Evolutionary conservation across 202 grass and related monocot genomes (phyloP).

Genomic region (Panicum virgatum): DNA sequence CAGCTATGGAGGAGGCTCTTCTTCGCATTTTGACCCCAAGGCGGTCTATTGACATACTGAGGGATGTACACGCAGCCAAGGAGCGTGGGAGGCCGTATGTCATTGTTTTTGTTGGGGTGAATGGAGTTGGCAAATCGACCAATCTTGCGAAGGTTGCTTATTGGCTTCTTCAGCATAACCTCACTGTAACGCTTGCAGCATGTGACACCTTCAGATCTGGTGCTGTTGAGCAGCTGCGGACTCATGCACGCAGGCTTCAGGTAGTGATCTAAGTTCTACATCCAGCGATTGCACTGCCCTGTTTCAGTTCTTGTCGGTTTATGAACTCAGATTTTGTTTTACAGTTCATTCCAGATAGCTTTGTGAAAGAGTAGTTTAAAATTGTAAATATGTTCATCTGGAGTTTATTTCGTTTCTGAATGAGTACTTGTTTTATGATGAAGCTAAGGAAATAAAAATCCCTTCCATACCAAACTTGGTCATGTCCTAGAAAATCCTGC

Average conservation of each 20-base stretch:
- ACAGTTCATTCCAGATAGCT: not conserved
- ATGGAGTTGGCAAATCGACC: slow-evolving; percentile 95
- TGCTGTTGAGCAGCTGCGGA: slow-evolving; percentile 88
- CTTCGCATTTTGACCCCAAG: slow-evolving; percentile 87
- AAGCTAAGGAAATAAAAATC: not conserved
- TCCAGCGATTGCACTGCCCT: not conserved
- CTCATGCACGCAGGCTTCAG: slow-evolving; percentile 89
- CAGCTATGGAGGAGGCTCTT: slow-evolving; percentile 90
- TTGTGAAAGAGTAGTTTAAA: not conserved
- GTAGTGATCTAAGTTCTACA: slow-evolving; percentile 33
- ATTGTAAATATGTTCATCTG: not conserved
- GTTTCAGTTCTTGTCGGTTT: not conserved
- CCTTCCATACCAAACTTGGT: not conserved
- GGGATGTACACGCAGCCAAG: slow-evolving; percentile 87
- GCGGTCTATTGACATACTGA: slow-evolving; percentile 87
- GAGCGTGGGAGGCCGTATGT: slow-evolving; percentile 90
- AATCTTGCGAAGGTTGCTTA: slow-evolving; percentile 97
- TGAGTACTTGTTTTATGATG: not conserved
- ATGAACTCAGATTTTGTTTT: not conserved
- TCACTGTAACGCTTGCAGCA: slow-evolving; percentile 82
- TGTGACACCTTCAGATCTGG: slow-evolving; percentile 96
- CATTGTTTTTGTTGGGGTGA: slow-evolving; percentile 87
- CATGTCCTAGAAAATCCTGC: not conserved
- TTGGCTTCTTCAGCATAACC: slow-evolving; percentile 91
- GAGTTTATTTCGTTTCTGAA: slow-evolving; percentile 3